Evolutionary conservation across 768 basidiomycete genomes (phyloP).

Genomic region (Pleurotus djamor): DNA sequence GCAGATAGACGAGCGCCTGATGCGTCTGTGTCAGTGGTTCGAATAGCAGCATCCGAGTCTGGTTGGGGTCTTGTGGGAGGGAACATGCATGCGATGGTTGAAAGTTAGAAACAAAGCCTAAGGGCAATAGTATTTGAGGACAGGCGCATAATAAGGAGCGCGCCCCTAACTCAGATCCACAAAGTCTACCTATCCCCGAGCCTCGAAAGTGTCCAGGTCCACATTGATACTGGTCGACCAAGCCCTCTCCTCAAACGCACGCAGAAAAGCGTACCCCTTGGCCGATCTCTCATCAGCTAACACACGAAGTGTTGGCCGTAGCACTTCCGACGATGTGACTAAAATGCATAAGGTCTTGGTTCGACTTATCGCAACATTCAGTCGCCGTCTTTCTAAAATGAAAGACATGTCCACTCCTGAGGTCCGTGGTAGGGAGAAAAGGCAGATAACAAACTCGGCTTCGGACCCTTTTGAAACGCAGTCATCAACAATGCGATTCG

Average conservation of each 20-base stretch:
- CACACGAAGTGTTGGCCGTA: conserved; percentile 41
- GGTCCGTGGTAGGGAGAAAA: conserved; percentile 42
- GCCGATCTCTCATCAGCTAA: conserved; percentile 40
- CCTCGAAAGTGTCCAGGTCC: conserved; percentile 28
- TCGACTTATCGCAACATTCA: conserved; percentile 54
- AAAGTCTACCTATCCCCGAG: not conserved
- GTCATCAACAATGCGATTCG: not conserved
- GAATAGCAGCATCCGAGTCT: conserved; percentile 62
- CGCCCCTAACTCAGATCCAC: not conserved
- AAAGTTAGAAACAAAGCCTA: no score
- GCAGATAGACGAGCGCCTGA: conserved; percentile 86
- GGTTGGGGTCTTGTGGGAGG: conserved; percentile 14
- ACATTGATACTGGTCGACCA: conserved; percentile 39
- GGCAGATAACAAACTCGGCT: conserved; percentile 50
- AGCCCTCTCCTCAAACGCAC: conserved; percentile 46
- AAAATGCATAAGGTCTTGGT: conserved; percentile 50
- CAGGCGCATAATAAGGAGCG: not conserved
- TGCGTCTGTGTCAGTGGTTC: conserved; percentile 82
- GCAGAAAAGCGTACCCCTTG: conserved; percentile 47
- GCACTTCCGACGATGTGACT: conserved; percentile 39
- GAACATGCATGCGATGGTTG: conserved; percentile 15
- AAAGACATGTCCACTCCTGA: conserved; percentile 33
- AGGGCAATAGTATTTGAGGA: no score
- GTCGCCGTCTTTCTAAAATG: conserved; percentile 42
- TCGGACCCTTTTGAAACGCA: conserved; percentile 36